A percentile compares a stretch with the other conserved stretches of the same genome.
These are phyloP conservation scores for Trichophyton mentagrophytes DNA, from an alignment of 2,329 filamentous ascomycete genomes.

Conservation along the genomic window DNA sequence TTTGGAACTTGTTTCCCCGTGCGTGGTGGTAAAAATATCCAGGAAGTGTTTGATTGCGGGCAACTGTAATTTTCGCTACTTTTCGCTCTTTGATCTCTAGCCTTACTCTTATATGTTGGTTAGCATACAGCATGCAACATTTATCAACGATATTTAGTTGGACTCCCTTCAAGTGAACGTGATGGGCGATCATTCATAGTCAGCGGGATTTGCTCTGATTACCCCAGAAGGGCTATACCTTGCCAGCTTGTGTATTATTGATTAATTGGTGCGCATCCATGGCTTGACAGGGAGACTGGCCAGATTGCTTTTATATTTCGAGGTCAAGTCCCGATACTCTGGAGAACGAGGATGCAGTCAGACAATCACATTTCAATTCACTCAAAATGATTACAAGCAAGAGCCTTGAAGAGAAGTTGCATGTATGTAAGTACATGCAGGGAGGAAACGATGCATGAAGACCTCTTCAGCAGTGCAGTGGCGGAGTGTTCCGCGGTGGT, in stretches of 20 bases:
- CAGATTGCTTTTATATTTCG: neutral
- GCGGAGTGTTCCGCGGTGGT: neutral
- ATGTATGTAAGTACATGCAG: neutral
- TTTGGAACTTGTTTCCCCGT: neutral
- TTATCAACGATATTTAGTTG: neutral
- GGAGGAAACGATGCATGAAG: neutral
- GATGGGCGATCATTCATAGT: neutral
- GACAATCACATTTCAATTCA: neutral
- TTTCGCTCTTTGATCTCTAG: neutral
- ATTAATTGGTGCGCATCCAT: neutral
- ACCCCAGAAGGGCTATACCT: too few relatives aligned
- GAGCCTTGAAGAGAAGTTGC: neutral
- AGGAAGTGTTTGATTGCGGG: too few relatives aligned
- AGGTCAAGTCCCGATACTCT: neutral
- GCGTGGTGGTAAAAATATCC: neutral
- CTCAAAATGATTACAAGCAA: neutral
- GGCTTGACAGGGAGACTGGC: neutral
- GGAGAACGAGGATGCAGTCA: neutral
- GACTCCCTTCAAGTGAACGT: neutral
- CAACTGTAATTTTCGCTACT: neutral
- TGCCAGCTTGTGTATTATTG: too few relatives aligned
- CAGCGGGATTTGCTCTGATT: neutral
- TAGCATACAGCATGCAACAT: neutral
- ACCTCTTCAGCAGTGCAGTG: neutral
- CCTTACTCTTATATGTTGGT: neutral